phyloP scores from a whole-genome alignment of 306 rosid genomes.

The Oemleria cerasiformis region DNA sequence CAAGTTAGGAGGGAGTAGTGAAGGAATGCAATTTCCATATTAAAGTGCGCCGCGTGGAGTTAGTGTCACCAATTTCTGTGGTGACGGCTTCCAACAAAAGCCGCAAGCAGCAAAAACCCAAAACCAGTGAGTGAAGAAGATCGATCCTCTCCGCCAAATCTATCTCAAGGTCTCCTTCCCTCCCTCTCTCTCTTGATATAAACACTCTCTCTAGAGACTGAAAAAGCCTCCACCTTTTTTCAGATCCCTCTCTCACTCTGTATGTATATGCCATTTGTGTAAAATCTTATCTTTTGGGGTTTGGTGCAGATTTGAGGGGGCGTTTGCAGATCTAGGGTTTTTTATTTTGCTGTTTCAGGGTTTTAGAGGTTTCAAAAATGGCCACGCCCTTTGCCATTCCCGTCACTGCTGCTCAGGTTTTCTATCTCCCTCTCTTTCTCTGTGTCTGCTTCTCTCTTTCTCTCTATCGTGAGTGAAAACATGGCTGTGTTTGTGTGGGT shows the following conservation, averaged over 20 bases:
- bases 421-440: neutral
- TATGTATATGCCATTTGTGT: slow-evolving; percentile 11
- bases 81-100: slow-evolving; percentile 15
- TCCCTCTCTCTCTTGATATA: slow-evolving; percentile 12
- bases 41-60: neutral
- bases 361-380: slow-evolving; percentile 63
- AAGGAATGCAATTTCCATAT: neutral
- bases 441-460: neutral
- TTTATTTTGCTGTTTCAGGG: slow-evolving; percentile 40
- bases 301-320: slow-evolving; percentile 34
- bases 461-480: neutral
- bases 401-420: slow-evolving; percentile 90
- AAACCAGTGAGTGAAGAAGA: slow-evolving; percentile 29
- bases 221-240: slow-evolving; percentile 8
- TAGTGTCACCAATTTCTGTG: slow-evolving; percentile 4
- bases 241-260: slow-evolving; percentile 23
- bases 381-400: slow-evolving; percentile 76
- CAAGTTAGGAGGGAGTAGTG: neutral
- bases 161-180: slow-evolving; percentile 20
- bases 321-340: slow-evolving; percentile 50
- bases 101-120: neutral
- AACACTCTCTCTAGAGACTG: neutral
- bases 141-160: slow-evolving; percentile 19
- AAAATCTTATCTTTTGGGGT: slow-evolving; percentile 26
- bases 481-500: slow-evolving; percentile 4